Evolutionary conservation across 768 basidiomycete species (phyloP).

Genomic region (Termitomyces sp.): DNA sequence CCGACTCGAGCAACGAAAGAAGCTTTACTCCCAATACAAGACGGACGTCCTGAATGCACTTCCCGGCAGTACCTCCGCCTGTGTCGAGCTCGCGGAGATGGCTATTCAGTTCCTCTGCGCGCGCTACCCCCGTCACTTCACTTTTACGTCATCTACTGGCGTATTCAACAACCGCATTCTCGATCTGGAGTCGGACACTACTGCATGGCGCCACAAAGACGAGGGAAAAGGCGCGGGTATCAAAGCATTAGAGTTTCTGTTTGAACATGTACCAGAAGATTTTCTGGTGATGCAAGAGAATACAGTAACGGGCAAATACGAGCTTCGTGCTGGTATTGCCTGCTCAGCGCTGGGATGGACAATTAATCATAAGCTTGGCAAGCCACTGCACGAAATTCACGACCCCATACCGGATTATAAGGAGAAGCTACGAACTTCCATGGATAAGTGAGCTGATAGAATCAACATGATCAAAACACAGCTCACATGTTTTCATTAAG

Average conservation of each 20-base stretch:
- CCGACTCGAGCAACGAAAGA: conserved; percentile 37
- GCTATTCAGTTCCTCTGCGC: conserved; percentile 51
- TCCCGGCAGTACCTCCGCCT: conserved; percentile 45
- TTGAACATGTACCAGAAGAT: conserved; percentile 52
- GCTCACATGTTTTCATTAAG: not conserved
- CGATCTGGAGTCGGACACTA: conserved; percentile 3
- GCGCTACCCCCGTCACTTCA: conserved; percentile 52
- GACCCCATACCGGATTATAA: conserved; percentile 44
- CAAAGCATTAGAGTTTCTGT: conserved; percentile 28
- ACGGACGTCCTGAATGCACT: conserved; percentile 37
- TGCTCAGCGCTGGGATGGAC: conserved; percentile 50
- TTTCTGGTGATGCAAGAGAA: conserved; percentile 41
- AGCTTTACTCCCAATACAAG: conserved; percentile 32
- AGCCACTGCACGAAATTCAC: conserved; percentile 38
- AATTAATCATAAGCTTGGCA: conserved; percentile 40
- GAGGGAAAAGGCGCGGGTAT: not conserved
- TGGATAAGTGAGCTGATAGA: conserved; percentile 37
- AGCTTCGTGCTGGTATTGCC: conserved; percentile 37
- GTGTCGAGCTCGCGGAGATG: conserved; percentile 50
- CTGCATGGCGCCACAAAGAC: not conserved
- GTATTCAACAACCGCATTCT: conserved; percentile 43
- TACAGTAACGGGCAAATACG: conserved; percentile 36
- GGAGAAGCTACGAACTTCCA: conserved; percentile 42
- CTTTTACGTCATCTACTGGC: conserved; percentile 26
- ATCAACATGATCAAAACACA: not conserved